phyloP scores from a whole-genome alignment of 2,329 filamentous ascomycete species.

The Colletotrichum eleusines region DNA sequence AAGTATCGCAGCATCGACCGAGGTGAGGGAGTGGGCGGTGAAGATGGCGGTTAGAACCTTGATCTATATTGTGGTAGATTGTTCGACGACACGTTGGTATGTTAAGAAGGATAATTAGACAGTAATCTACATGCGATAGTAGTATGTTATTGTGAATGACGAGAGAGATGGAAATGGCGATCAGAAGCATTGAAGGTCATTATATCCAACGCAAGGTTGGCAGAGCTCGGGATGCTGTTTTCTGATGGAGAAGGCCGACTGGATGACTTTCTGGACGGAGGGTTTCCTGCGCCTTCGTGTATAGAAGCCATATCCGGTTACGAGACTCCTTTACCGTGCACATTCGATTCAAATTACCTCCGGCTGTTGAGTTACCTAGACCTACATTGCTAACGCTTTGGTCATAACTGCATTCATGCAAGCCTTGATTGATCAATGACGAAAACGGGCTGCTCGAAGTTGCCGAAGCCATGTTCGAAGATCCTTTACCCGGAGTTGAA shows the following conservation, averaged over 20 bases:
- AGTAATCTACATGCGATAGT: too few relatives aligned
- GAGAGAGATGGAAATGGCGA: not conserved
- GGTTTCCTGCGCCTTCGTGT: too few relatives aligned
- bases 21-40: not conserved
- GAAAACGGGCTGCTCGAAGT: not conserved
- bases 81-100: not conserved
- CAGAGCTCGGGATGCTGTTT: not conserved
- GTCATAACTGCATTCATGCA: not conserved
- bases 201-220: not conserved
- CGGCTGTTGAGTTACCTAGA: not conserved
- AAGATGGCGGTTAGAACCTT: not conserved
- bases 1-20: slow-evolving; percentile 4
- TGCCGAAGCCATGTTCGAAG: not conserved
- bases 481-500: not conserved
- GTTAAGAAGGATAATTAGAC: too few relatives aligned
- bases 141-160: not conserved
- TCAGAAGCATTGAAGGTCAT: not conserved
- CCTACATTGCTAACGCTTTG: not conserved
- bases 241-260: too few relatives aligned
- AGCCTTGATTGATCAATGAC: too few relatives aligned
- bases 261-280: not conserved
- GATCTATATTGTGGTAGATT: not conserved
- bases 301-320: not conserved
- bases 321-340: not conserved
- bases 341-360: not conserved